Base-by-base conservation (phyloP, 1,139 yeast genomes). In the Pichia norvegensis region DNA sequence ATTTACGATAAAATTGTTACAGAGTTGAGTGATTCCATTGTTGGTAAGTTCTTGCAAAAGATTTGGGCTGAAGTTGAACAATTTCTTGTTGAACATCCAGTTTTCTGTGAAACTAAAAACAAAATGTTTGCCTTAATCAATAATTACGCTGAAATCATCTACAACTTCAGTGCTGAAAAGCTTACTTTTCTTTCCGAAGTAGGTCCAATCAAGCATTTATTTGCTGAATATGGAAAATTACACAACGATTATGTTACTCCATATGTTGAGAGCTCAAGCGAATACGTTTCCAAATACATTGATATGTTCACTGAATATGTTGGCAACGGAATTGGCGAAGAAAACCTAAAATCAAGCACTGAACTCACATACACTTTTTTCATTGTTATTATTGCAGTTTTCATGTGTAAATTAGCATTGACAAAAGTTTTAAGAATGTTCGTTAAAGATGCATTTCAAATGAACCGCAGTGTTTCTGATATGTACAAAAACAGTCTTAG, bases 361-460 rank as follows among this genome's bases (percentile, higher is more conserved):
- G 43, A 53, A 33, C 20, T 46, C 8, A 52, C 54, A 3, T 33
- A 45, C 21, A 33, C 53, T 10, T 46, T 53, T 19, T 39, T 58
- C 25, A 49, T 53, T 13, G 20, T 55, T 20, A 46, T 46, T 13
- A 45, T 52, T 2, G 52, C 50, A 9, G 44, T 56, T 25, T 37
- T 57, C 25, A 36, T 50, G n/a, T 49, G 54, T 23, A 49, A 46
- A 23, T 33, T 41, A 8, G 27, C 49, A 3, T 27, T 52, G 14
- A 48, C 54, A 8, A 20, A 23, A 9, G 9, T 56, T 8, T 41
- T 56, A 7, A 51, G 41, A 35, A 10, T 46, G 2, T 47, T 57
- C 23, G 49, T 52, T 11, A 53, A 45, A 16, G 64, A 60, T 41
- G 54, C 58, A 2, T 53, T 58, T 42, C 50, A 53, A 38, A 40